phyloP scores from a whole-genome alignment of 2,329 filamentous ascomycete species.

The Trichocomaceae sp. region DNA sequence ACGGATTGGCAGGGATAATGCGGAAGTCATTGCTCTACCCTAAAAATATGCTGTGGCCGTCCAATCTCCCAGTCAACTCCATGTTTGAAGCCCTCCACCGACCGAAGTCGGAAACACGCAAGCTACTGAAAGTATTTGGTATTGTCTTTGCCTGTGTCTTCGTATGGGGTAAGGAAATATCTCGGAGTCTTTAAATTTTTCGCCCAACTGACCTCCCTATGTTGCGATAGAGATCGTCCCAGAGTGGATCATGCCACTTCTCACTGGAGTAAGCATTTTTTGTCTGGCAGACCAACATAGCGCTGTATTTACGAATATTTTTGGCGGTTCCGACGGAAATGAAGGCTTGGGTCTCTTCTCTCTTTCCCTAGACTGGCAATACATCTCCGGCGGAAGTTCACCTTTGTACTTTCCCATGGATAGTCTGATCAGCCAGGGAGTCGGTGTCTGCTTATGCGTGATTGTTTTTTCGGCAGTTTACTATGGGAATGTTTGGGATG shows the following conservation, averaged over 20 bases:
- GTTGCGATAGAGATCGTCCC: background rate
- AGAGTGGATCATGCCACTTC: background rate
- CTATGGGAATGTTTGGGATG: background rate
- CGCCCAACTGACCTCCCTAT: too few relatives aligned
- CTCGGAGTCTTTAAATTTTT: too few relatives aligned
- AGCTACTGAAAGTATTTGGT: constrained; percentile 44
- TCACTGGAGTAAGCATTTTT: background rate
- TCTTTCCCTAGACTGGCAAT: background rate
- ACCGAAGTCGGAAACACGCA: constrained; percentile 34
- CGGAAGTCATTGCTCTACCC: constrained; percentile 48
- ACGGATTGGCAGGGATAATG: constrained; percentile 60
- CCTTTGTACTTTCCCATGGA: background rate
- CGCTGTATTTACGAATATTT: background rate
- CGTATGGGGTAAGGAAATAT: constrained; percentile 16
- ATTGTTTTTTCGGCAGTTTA: background rate
- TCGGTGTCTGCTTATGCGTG: background rate
- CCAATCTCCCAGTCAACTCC: constrained; percentile 34
- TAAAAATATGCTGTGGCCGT: constrained; percentile 58
- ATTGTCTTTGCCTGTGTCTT: constrained; percentile 50
- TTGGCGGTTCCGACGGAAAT: background rate
- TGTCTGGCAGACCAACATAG: background rate
- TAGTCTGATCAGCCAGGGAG: background rate
- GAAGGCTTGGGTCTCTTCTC: background rate
- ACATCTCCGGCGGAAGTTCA: background rate
- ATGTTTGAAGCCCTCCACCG: constrained; percentile 21